These are phyloP conservation scores for Posidonia australis DNA, from an alignment of 106 monocot species.

Conservation along the genomic window DNA sequence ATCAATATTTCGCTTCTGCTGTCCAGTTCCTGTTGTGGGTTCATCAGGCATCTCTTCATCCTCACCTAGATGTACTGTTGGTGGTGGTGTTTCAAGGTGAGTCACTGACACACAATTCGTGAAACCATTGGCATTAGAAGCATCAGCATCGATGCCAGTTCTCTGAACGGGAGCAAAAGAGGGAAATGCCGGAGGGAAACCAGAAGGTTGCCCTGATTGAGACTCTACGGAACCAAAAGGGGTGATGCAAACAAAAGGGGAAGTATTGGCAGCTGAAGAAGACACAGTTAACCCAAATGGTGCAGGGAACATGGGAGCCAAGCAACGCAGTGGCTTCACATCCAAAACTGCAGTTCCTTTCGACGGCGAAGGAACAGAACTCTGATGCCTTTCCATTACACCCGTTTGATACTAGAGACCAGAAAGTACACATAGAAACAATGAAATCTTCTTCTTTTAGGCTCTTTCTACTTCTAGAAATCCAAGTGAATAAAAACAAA, in stretches of 20 bases:
- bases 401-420: neutral
- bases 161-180: neutral
- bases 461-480: too few species aligned
- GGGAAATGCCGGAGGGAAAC: slow-evolving; percentile 19
- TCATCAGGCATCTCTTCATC: slow-evolving; percentile 5
- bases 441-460: too few species aligned
- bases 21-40: slow-evolving; percentile 18
- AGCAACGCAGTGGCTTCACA: slow-evolving; percentile 39
- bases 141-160: neutral
- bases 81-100: slow-evolving; percentile 8
- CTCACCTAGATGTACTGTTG: slow-evolving; percentile 10
- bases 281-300: slow-evolving; percentile 22
- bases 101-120: neutral
- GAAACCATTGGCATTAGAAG: slow-evolving; percentile 20
- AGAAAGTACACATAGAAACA: too few species aligned
- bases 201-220: slow-evolving; percentile 2
- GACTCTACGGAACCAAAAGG: slow-evolving; percentile 22
- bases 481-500: too few species aligned
- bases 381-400: neutral
- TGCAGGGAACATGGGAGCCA: slow-evolving; percentile 61
- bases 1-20: slow-evolving; percentile 8
- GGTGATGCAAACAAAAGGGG: slow-evolving; percentile 42
- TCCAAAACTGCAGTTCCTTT: slow-evolving; percentile 24
- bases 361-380: neutral
- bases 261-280: slow-evolving; percentile 3